Evolutionary conservation across 2,329 filamentous ascomycete genomes (phyloP), one percentile per base, ranked within the genome.

Genomic region (Cladobotryum mycophilum): DNA sequence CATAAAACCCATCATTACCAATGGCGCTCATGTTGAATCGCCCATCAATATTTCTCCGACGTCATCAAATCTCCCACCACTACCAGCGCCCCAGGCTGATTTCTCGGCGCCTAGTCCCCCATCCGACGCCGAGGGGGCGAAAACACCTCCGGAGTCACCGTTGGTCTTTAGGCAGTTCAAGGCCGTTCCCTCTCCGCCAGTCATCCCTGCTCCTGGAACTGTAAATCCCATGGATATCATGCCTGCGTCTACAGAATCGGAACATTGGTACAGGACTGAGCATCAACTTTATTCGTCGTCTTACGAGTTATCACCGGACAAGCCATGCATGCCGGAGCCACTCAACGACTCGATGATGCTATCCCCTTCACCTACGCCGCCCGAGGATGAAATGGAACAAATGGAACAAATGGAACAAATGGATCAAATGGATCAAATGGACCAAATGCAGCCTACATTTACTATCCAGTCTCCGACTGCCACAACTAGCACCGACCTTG

Each of bases 221-320:
- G 75, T 76, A 9, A 79, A 78, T 38, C 76, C 76, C 1, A 77
- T 77, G 71, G 74, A 77, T 45, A 72, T 79, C 30, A 78, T 78
- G 76, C 72, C 70, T 5, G 64, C 70, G 3, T 66, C 64, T 14
- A 70, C 68, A 3, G 61, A 70, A 52, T 63, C 63, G 7, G 70
- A 71, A 52, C 51, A 66, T 25, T 69, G 64, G 62, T 62, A 71
- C 46, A 59, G 63, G 35, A 70, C 64, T 14, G 68, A 70, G 53
- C 65, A 68, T 48, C 61, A 70, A 49, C 58, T 71, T 36, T 61
- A 58, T 38, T 51, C 61, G 22, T 58, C 61, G 9, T 60, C 65
- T 20, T 52, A 62, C 41, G 57, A 57, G 33, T 61, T 61, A 8
- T 61, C 63, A 20, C 56, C 58, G 5, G 47, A 46, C 2, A 20